Evolutionary conservation across 2,329 filamentous ascomycete genomes (phyloP).

Genomic region (Aspergillus ibericus): DNA sequence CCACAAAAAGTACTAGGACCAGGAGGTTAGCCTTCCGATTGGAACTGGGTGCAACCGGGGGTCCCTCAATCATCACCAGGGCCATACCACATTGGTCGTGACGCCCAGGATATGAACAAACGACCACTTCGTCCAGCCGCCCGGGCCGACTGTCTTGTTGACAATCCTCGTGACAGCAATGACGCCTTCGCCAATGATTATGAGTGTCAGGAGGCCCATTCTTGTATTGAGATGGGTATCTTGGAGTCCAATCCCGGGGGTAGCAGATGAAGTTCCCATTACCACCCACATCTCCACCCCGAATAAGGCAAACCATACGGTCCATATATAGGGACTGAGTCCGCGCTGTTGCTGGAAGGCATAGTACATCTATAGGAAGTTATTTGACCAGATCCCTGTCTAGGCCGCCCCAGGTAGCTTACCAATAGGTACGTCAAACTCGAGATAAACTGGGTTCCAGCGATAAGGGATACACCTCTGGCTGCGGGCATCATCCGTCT

Average conservation of each 20-base stretch:
- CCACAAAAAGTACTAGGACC: conserved; percentile 57
- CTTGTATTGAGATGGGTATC: conserved; percentile 64
- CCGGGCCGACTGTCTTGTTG: conserved; percentile 50
- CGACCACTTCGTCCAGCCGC: conserved; percentile 42
- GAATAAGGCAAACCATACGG: conserved; percentile 58
- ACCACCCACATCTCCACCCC: conserved; percentile 54
- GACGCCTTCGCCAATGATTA: conserved; percentile 66
- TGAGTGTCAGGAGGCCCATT: conserved; percentile 63
- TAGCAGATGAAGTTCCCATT: conserved; percentile 56
- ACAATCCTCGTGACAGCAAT: conserved; percentile 59
- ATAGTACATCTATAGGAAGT: conserved; percentile 34
- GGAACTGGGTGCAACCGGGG: not conserved
- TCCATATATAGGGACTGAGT: conserved; percentile 39
- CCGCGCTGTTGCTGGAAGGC: conserved; percentile 27
- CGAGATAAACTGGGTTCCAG: conserved; percentile 28
- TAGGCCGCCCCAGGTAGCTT: conserved; percentile 6
- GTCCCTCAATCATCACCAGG: not conserved
- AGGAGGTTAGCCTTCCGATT: conserved; percentile 6
- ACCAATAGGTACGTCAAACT: conserved; percentile 32
- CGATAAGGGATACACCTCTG: conserved; percentile 31
- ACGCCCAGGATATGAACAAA: conserved; percentile 42
- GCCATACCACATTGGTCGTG: conserved; percentile 38
- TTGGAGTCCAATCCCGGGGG: conserved; percentile 60
- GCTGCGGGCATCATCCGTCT: conserved; percentile 27
- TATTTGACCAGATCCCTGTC: not conserved